phyloP scores from a whole-genome alignment of 305 asterid genomes.

The Lippia alba region DNA sequence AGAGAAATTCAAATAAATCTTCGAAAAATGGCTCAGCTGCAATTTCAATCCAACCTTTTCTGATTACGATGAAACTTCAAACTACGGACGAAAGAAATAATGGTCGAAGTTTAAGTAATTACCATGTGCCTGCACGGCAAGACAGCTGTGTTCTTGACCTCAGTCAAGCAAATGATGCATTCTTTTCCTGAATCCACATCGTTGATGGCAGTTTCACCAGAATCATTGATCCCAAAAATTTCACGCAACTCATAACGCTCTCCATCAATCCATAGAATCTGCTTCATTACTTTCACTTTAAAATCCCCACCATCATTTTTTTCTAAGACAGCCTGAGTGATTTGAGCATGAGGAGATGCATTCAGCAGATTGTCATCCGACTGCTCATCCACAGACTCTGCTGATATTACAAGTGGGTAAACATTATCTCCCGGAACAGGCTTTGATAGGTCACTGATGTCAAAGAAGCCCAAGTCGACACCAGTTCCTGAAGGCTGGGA shows the following conservation, averaged over 20 bases:
- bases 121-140: slow-evolving; percentile 97
- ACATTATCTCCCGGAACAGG: slow-evolving; percentile 67
- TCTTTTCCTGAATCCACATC: slow-evolving; percentile 77
- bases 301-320: slow-evolving; percentile 57
- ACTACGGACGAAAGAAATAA: slow-evolving; percentile 3
- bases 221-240: slow-evolving; percentile 71
- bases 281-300: slow-evolving; percentile 74
- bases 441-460: slow-evolving; percentile 75
- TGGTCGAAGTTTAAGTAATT: slow-evolving; percentile 37
- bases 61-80: slow-evolving; percentile 11
- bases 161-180: slow-evolving; percentile 95
- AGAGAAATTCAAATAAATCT: neutral
- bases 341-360: slow-evolving; percentile 68
- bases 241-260: slow-evolving; percentile 88
- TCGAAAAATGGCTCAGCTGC: neutral
- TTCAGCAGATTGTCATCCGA: slow-evolving; percentile 36
- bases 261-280: slow-evolving; percentile 77
- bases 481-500: slow-evolving; percentile 88
- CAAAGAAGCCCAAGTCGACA: slow-evolving; percentile 85
- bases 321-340: slow-evolving; percentile 76
- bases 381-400: slow-evolving; percentile 54
- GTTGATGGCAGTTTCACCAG: slow-evolving; percentile 56
- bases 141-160: slow-evolving; percentile 81
- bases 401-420: slow-evolving; percentile 82
- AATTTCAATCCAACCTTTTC: neutral